Conservation (phyloP, 2,329 filamentous ascomycete genomes). For the Diaporthe destruens region DNA sequence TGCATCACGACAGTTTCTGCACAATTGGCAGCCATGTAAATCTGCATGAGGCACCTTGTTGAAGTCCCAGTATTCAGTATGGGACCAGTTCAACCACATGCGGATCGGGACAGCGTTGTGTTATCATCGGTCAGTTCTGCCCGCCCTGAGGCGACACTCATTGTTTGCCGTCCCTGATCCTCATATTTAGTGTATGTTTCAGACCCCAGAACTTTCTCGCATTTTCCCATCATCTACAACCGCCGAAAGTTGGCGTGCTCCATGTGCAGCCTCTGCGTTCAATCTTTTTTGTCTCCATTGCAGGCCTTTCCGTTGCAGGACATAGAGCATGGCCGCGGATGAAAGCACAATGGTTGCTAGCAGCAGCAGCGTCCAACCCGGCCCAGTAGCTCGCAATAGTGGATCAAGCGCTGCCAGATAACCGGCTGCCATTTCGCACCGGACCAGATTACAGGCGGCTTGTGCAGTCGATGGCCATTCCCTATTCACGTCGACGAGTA, state of each 20-base stretch:
- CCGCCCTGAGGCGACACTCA: no score
- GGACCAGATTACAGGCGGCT: constrained; percentile 28
- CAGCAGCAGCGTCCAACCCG: constrained; percentile 24
- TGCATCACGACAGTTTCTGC: neutral
- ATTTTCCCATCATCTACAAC: neutral
- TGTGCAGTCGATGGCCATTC: constrained; percentile 31
- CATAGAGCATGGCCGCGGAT: neutral
- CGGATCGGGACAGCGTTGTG: neutral
- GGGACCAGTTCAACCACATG: neutral
- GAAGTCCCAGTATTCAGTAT: neutral
- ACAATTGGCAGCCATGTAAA: neutral
- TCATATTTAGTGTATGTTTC: neutral
- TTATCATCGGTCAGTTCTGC: neutral
- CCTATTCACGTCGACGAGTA: constrained; percentile 21
- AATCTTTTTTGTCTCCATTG: neutral
- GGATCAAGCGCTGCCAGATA: constrained; percentile 30
- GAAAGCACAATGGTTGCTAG: neutral
- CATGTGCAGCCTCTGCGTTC: neutral
- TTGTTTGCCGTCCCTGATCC: no score
- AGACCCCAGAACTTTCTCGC: no score
- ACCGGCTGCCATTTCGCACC: constrained; percentile 22
- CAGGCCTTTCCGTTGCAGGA: neutral
- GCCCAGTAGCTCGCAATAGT: neutral
- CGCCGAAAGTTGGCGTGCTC: fast-evolving
- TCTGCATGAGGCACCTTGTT: no score